phyloP scores from a whole-genome alignment of 139 green algal genomes.

The Volvox reticuliferus region DNA sequence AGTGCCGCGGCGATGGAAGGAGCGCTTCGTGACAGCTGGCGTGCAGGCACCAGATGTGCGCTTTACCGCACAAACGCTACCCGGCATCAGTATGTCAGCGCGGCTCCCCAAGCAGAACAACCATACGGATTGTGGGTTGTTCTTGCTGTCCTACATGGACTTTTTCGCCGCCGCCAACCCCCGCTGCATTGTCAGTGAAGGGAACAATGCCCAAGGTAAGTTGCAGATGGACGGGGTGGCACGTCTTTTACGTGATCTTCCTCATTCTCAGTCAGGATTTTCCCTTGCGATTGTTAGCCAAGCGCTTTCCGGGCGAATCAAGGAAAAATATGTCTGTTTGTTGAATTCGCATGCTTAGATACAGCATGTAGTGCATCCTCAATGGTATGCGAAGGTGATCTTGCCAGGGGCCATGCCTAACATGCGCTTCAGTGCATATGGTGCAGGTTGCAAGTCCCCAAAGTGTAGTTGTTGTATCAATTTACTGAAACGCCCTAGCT shows the following conservation, averaged over 20 bases:
- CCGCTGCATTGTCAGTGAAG: neutral
- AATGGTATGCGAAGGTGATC: neutral
- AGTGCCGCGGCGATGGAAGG: neutral
- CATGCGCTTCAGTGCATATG: neutral
- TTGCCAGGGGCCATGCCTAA: neutral
- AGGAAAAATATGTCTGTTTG: neutral
- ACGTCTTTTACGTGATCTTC: neutral
- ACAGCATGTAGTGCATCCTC: neutral
- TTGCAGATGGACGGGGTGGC: neutral
- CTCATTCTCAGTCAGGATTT: neutral
- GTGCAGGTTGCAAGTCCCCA: neutral
- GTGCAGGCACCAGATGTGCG: neutral
- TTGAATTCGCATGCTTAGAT: neutral
- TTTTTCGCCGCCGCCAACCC: constrained; percentile 72
- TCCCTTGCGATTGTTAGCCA: neutral
- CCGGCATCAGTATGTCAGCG: neutral
- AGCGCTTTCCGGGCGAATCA: no score
- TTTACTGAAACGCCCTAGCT: neutral
- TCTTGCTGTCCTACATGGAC: constrained; percentile 89
- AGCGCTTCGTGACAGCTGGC: neutral
- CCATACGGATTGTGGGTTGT: constrained; percentile 94
- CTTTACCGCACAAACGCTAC: neutral
- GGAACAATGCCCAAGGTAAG: neutral
- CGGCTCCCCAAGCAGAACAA: constrained; percentile 82
- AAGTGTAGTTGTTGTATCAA: neutral